Evolutionary conservation across 345 rosid species (phyloP).

Genomic region (Acer yangbiense): DNA sequence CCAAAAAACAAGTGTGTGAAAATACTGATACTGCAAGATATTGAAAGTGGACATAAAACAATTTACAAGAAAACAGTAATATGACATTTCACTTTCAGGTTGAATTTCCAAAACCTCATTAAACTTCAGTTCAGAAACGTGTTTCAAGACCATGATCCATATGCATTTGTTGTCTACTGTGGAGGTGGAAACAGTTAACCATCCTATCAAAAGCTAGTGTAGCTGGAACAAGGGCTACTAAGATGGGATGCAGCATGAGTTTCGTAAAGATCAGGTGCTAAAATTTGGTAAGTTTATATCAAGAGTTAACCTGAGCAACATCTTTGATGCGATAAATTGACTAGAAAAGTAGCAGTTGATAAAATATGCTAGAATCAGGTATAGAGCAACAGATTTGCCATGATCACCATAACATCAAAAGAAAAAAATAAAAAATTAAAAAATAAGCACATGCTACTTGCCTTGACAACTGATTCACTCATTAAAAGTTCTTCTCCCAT

Average conservation of each 20-base stretch:
- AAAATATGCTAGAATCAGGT: background rate
- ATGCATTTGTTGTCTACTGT: background rate
- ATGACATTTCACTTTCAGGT: background rate
- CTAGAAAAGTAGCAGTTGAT: background rate
- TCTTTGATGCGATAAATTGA: background rate
- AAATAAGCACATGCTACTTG: constrained; percentile 26
- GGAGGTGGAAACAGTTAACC: background rate
- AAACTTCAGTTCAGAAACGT: background rate
- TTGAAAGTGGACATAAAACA: background rate
- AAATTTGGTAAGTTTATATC: background rate
- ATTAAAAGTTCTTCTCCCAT: constrained; percentile 78
- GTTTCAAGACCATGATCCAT: background rate
- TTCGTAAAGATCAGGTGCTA: too few species aligned
- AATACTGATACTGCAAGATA: background rate
- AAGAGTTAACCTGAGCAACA: background rate
- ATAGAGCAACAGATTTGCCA: background rate
- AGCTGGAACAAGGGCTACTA: background rate
- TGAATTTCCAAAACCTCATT: background rate
- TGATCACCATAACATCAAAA: background rate
- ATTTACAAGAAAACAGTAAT: background rate
- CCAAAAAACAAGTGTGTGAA: background rate
- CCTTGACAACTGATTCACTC: constrained; percentile 73
- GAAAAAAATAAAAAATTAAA: background rate
- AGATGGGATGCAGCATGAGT: background rate
- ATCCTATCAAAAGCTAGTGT: background rate